These are phyloP conservation scores for Cyclotella baltica DNA, from an alignment of 108 stramenopile genomes.

Conservation along the genomic window DNA sequence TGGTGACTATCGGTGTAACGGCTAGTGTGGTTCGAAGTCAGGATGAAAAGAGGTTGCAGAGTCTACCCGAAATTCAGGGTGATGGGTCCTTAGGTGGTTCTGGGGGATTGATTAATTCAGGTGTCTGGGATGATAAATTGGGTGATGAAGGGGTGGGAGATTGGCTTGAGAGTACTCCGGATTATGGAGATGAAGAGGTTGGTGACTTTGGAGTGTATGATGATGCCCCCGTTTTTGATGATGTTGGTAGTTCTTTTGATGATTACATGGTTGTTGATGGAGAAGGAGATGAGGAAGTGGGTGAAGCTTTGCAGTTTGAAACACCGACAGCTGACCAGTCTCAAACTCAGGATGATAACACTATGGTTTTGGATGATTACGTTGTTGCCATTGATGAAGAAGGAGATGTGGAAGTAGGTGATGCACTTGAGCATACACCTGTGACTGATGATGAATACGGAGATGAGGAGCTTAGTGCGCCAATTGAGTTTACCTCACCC, in stretches of 20 bases:
- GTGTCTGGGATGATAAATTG: not conserved
- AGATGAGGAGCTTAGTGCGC: no score
- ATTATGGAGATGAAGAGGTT: not conserved
- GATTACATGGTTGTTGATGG: not conserved
- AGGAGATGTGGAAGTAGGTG: conserved; percentile 6
- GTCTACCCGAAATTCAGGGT: not conserved
- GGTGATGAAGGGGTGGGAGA: not conserved
- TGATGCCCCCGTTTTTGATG: not conserved
- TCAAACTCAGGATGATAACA: not conserved
- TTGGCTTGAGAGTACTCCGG: not conserved
- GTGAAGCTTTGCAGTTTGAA: no score
- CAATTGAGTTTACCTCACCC: not conserved
- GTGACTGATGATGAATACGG: no score
- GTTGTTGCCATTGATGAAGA: not conserved
- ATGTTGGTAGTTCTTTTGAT: not conserved
- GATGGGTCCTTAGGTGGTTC: not conserved
- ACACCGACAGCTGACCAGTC: no score
- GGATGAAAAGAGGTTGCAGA: not conserved
- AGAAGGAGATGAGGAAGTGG: conserved; percentile 4
- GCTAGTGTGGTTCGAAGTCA: not conserved
- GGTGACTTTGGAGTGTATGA: not conserved
- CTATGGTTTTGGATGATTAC: not conserved
- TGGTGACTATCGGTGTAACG: conserved; percentile 13
- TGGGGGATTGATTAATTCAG: not conserved
- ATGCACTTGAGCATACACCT: no score